Evolutionary conservation across 768 basidiomycete species (phyloP), one percentile per base, ranked within the genome.

Genomic region (Naganishia onofrii): DNA sequence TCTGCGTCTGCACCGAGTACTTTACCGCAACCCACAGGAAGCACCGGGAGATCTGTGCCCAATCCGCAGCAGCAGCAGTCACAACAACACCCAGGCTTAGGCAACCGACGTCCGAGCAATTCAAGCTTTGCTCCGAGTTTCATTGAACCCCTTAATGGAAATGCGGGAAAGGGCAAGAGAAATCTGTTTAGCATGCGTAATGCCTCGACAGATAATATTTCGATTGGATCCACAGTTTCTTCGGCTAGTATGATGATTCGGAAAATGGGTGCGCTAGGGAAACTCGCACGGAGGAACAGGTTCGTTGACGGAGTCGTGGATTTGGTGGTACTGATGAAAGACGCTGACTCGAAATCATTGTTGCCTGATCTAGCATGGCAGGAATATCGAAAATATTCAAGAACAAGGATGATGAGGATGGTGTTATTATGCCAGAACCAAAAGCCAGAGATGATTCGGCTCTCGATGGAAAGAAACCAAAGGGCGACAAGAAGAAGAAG

Each of bases 191-290:
- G 93, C 80, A 87, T 90, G 72, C 88, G 89, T 73, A 95, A 96
- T 78, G 87, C 88, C 52, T 90, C 88, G 67, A 94, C 92, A 52
- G 93, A 95, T 81, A 96, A 95, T 81, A 95, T 98, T 73, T 96
- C 93, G 31, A 86, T 98, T 46, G 90, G 89, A 23, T 93, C 91
- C 9, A 96, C 95, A 54, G 94, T 96, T 75, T 91, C 90, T 72
- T 92, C 90, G 63, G 95, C 95, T 26, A 92, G 90, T 53, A 90
- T 97, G 79, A 95, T 98, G 87, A 94, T 96, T 76, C 87, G 94
- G 74, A 98, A 96, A 83, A 88, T 98, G 56, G 83, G 94, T 3
- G 88, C 88, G 46, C 88, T 96, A 82, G 91, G 92, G 36, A 92
- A 90, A 81, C 85, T 96, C 19, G 91, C 92, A 10, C 83, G 93